Evolutionary conservation across 257 asterid species (phyloP), one percentile per base, ranked within the genome.

Genomic region (Penstemon davidsonii): DNA sequence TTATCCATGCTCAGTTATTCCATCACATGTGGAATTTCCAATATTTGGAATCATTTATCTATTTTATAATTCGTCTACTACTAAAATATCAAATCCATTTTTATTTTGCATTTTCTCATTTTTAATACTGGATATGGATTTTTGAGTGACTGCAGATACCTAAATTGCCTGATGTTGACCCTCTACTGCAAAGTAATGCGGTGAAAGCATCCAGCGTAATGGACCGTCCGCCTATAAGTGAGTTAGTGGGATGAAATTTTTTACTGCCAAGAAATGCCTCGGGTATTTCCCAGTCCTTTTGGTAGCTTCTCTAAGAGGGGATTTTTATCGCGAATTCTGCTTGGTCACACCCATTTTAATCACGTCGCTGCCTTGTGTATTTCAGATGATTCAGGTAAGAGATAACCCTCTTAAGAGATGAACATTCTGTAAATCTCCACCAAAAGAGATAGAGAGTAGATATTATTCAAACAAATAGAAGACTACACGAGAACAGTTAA

Each of bases 161-260:
- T 36, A 91, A 94, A 77, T 66, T 91, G 71, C 97, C 96, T 39
- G 96, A 91, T 81, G 75, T 91, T 13, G 97, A 94, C 59, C 88
- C 86, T 40, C 71, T 73, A 76, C 90, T 94, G 69, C 85, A 87
- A 82, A 91, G 83, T 83, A 88, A 85, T 66, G 97, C 99, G 25
- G 89, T 80, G 81, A 86, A 87, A 79, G 99, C 99, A 65, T 84
- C 88, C 46, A 81, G 73, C 67, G 90, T 91, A 39, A 94, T 94
- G 99, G 96, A 91, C 73, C 96, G 97, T 47, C 93, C 97, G 9
- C 99, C 99, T 8, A 80, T 94, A 46, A 91, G 99, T 77, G 99
- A 94, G 75, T 77, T 94, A 64, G 86, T 84, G 10, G 94, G 96
- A 70, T 92, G 79, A 83, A 63, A 72, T 25, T 53, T 41, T 47